These are phyloP conservation scores for Colletotrichum theobromicola DNA, from an alignment of 2,329 filamentous ascomycete genomes.

Conservation along the genomic window DNA sequence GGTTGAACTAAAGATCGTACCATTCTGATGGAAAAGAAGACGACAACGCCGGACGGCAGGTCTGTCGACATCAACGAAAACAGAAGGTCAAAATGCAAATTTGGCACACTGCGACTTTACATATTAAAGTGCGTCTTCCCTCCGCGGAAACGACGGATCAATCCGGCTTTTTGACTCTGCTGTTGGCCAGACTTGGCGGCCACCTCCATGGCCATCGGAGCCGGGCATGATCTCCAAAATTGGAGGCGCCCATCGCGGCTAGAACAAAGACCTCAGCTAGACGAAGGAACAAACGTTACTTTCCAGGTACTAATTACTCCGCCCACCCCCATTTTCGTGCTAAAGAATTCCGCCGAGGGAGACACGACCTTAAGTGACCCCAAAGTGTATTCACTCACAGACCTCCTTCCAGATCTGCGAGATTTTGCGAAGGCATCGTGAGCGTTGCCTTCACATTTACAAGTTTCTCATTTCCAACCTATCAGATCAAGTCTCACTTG, in stretches of 20 bases:
- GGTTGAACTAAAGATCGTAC: background rate
- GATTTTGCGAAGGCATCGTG: background rate
- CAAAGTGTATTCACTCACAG: background rate
- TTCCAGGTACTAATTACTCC: background rate
- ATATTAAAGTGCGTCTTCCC: background rate
- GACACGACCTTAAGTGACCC: background rate
- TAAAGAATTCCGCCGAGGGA: background rate
- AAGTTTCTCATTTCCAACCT: background rate
- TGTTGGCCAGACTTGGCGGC: background rate
- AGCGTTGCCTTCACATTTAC: background rate
- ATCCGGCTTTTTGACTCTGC: background rate
- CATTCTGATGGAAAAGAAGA: background rate
- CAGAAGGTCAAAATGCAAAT: background rate
- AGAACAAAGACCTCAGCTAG: background rate
- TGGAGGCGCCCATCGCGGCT: background rate
- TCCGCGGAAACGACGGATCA: background rate
- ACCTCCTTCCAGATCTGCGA: background rate
- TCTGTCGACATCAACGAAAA: background rate
- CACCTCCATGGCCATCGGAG: background rate
- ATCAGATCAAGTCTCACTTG: background rate
- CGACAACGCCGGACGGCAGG: background rate
- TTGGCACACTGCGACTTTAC: background rate
- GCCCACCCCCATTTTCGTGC: background rate
- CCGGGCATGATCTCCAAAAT: background rate
- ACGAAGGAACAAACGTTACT: background rate